A percentile compares a stretch with the other conserved stretches of the same genome.
phyloP scores from a whole-genome alignment of 352 stramenopile species.

The Phytophthora hybrid region DNA sequence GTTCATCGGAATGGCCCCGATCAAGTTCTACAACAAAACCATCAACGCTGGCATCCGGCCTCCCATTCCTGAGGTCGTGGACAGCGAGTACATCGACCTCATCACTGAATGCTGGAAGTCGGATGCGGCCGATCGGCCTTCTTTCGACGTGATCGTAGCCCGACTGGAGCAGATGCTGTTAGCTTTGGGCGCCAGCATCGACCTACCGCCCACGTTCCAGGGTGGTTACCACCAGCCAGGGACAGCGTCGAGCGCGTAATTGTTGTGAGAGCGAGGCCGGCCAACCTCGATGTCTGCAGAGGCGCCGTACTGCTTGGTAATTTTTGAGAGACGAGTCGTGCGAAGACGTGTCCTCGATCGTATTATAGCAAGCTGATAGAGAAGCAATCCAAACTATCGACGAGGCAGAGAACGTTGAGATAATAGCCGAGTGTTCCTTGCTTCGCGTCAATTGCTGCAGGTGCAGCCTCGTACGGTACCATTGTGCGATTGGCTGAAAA shows the following conservation, averaged over 20 bases:
- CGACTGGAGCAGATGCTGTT: slow-evolving; percentile 80
- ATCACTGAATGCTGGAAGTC: slow-evolving; percentile 89
- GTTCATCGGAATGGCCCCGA: slow-evolving; percentile 91
- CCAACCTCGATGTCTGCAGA: slow-evolving; percentile 18
- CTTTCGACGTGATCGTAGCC: slow-evolving; percentile 81
- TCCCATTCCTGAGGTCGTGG: slow-evolving; percentile 69
- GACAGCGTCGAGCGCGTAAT: slow-evolving; percentile 34
- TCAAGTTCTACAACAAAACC: slow-evolving; percentile 93
- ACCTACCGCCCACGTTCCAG: slow-evolving; percentile 85
- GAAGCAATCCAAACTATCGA: slow-evolving; percentile 44
- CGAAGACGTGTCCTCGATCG: slow-evolving; percentile 42
- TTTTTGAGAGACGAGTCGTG: slow-evolving; percentile 45
- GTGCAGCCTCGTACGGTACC: neutral
- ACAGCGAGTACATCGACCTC: slow-evolving; percentile 77
- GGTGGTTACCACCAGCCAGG: slow-evolving; percentile 82
- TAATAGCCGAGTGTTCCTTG: slow-evolving; percentile 41
- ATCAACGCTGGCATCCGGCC: slow-evolving; percentile 81
- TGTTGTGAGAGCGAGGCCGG: slow-evolving; percentile 30
- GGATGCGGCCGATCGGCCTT: slow-evolving; percentile 71
- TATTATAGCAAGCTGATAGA: slow-evolving; percentile 56
- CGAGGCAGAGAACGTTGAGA: slow-evolving; percentile 39
- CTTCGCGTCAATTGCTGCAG: slow-evolving; percentile 14
- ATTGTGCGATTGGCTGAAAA: slow-evolving; percentile 42
- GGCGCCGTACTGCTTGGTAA: slow-evolving; percentile 37
- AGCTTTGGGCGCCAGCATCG: slow-evolving; percentile 79